A percentile compares a stretch with the other conserved stretches of the same genome.
These are phyloP conservation scores for Cordyceps cateniannulata DNA, from an alignment of 2,329 filamentous ascomycete species.

Conservation along the genomic window DNA sequence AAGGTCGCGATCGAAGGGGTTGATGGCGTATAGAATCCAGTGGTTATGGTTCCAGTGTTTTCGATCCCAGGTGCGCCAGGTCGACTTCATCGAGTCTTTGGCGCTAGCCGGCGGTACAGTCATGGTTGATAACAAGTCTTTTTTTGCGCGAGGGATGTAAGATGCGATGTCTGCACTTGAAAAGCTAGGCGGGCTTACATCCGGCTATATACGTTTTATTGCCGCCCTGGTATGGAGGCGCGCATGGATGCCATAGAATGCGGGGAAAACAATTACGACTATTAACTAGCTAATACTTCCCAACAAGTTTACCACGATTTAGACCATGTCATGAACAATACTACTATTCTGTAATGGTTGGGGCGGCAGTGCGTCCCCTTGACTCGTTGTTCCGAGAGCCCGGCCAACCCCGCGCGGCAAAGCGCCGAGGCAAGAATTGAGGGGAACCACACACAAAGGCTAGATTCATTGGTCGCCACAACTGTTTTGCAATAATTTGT, in stretches of 20 bases:
- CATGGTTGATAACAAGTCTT: background rate
- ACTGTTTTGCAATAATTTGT: background rate
- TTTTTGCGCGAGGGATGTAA: background rate
- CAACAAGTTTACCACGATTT: background rate
- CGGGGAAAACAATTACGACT: background rate
- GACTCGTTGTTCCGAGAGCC: constrained; percentile 10
- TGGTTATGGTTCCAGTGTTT: constrained; percentile 23
- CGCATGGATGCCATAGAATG: background rate
- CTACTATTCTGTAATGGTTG: background rate
- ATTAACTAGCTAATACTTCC: background rate
- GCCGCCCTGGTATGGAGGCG: background rate
- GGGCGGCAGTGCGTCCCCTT: constrained; percentile 6
- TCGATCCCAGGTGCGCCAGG: constrained; percentile 24
- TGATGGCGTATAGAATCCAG: constrained; percentile 24
- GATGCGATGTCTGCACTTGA: background rate
- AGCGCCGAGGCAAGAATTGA: constrained; percentile 3
- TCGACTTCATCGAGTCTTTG: constrained; percentile 31
- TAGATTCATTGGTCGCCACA: background rate
- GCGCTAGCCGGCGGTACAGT: background rate
- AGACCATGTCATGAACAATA: background rate
- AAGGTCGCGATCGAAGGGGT: constrained; percentile 21
- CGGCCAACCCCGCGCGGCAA: constrained; percentile 1
- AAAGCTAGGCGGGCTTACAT: background rate
- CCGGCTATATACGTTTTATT: background rate
- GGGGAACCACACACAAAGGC: background rate